Evolutionary conservation across 2,329 filamentous ascomycete genomes (phyloP), one percentile per base, ranked within the genome.

Genomic region (Xylaria arbuscula): DNA sequence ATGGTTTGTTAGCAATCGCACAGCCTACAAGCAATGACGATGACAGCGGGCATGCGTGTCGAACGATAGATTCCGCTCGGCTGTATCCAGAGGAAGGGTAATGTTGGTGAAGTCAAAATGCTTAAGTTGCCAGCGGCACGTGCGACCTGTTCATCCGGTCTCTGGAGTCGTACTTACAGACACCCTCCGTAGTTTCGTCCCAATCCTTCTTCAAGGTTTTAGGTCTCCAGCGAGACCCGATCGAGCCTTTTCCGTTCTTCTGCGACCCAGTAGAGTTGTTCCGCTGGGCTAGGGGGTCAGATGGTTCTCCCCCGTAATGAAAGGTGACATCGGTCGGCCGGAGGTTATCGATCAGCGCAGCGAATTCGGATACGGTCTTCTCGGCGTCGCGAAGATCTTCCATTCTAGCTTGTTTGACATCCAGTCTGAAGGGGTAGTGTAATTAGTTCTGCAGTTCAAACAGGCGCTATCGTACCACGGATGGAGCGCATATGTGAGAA

Each of bases 351-450:
- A 76, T 76, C 50, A 71, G 59, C 19, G 60, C 60, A n/a, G 72
- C 60, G 63, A 76, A 72, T 11, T 62, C 54, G n/a, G 67, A 57
- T 28, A 76, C 73, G 13, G 73, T 71, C 4, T 71, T 64, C 59
- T 70, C 65, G 15, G 74, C 75, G 47, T 76, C 61, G 50, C 75
- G 74, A 38, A 76, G 61, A 42, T 76, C 75, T 42, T 73, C 71
- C 74, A 76, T 76, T 17, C 68, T 67, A 17, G n/a, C 22, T 15
- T 36, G 17, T 28, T 19, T 17, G n/a, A 28, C 2, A 19, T 47
- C 45, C 22, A 24, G 24, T 22, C 42, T 5, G 36, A 17, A 13
- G 54, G 40, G 28, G 54, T 13, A 50, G 24, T 51, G 54, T 28
- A 13, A 38, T 36, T 11, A 36, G 17, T 13, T 28, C 13, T 42